Evolutionary conservation across 2,329 filamentous ascomycete species (phyloP), one percentile per base, ranked within the genome.

Genomic region (Clonostachys byssicola): DNA sequence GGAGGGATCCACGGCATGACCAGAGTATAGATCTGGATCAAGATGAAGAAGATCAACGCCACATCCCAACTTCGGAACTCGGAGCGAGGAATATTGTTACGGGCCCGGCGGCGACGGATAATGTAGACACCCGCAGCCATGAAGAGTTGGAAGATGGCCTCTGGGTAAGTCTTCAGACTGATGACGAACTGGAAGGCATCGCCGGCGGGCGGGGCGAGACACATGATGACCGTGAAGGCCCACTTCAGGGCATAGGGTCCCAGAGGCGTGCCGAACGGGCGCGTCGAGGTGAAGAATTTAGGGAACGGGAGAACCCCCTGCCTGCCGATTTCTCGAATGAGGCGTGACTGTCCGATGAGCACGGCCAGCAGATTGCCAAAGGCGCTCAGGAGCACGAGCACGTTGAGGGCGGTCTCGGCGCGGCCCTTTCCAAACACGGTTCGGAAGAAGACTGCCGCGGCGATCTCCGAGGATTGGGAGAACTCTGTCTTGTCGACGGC

Each of bases 1-100:
- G 86, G 86, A 3, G 85, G 86, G 53, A 82, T 85, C 86, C 85
- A 89, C 0, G 86, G 85, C 73, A 87, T 86, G 14, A 83, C 72
- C 3, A 89, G 64, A 41, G 88, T 66, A 49, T 81, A 88, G 0
- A 83, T 47, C 45, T 86, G 78, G 1, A 81, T 65, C 0, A 80
- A 58, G 42, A 85, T 74, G 43, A 75, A 81, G 61, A 89, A 86
- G 8, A 76, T 55, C 2, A 88, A 61, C 0, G 76, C 70, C 0
- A 74, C 45, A 48, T 81, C 60, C 83, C 83, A 88, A 0, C 81
- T 76, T 7, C 65, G 68, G 61, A 86, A 88, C 5, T 74, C 72
- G 0, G 77, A 65, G 0, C 56, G 54, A 0, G 69, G 70, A 4
- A 82, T 60, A 4, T 73, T 72, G 5, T 80, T 62, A 2, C 72